Evolutionary conservation across 257 asterid species (phyloP).

Genomic region (Galeopsis tetrahit): DNA sequence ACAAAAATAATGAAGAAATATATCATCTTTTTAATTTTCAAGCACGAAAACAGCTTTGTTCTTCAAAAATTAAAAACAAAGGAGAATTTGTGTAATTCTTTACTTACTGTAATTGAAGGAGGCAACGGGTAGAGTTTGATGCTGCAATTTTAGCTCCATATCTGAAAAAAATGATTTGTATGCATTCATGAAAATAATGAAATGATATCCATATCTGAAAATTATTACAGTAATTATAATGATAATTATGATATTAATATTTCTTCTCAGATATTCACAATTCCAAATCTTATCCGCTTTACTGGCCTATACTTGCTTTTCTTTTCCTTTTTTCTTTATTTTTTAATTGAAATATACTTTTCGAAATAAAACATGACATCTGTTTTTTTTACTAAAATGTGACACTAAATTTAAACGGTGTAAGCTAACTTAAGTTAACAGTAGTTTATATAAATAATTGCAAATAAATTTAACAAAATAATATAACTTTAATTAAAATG

Average conservation of each 20-base stretch:
- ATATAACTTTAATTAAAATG: too few relatives aligned
- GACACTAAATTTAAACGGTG: too few relatives aligned
- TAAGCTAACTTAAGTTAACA: too few relatives aligned
- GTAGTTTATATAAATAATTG: too few relatives aligned
- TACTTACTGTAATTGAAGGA: slow-evolving; percentile 34
- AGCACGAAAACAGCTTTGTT: not conserved
- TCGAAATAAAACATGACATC: too few relatives aligned
- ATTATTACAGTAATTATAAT: too few relatives aligned
- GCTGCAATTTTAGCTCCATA: slow-evolving; percentile 39
- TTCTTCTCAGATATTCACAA: too few relatives aligned
- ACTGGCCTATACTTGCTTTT: not conserved
- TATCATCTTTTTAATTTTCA: not conserved
- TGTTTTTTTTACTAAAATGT: too few relatives aligned
- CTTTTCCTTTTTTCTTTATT: not conserved
- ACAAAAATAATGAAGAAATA: not conserved
- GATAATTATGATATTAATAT: too few relatives aligned
- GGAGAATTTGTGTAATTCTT: not conserved
- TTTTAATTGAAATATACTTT: not conserved
- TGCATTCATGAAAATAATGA: slow-evolving; percentile 8
- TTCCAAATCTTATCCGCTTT: slow-evolving; percentile 10
- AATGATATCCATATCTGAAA: not conserved
- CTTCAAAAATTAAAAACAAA: not conserved
- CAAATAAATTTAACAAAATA: too few relatives aligned
- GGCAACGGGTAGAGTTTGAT: slow-evolving; percentile 27
- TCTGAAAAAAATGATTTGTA: slow-evolving; percentile 5